phyloP scores from a whole-genome alignment of 1,284 basidiomycete genomes.

The Porogramme epimiltina region DNA sequence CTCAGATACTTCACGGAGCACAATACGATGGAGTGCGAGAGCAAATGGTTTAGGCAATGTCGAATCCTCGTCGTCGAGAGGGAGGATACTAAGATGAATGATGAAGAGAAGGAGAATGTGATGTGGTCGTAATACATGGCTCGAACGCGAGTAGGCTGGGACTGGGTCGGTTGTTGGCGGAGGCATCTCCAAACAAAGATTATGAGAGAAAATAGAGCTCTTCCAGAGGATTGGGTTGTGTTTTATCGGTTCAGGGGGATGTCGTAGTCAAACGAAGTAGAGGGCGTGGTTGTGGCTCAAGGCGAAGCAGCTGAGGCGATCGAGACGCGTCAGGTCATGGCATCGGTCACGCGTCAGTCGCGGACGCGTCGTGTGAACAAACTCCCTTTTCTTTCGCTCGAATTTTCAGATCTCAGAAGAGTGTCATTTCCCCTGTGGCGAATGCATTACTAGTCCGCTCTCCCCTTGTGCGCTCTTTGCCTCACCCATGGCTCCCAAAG shows the following conservation, averaged over 20 bases:
- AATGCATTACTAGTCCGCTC: neutral
- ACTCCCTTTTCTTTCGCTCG: slow-evolving; percentile 1
- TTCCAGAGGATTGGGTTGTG: too few species aligned
- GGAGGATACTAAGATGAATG: slow-evolving; percentile 60
- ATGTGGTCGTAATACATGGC: slow-evolving; percentile 70
- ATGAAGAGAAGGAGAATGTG: slow-evolving; percentile 69
- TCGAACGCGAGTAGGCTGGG: slow-evolving; percentile 31
- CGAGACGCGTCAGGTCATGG: slow-evolving; percentile 12
- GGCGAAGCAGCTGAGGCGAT: neutral
- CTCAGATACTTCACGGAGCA: slow-evolving; percentile 28
- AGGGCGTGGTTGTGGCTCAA: neutral
- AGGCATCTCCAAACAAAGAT: slow-evolving; percentile 27
- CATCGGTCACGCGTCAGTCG: slow-evolving; percentile 1
- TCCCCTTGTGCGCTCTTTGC: neutral
- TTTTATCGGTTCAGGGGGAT: too few species aligned
- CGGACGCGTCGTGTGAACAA: slow-evolving; percentile 18
- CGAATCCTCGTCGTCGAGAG: slow-evolving; percentile 47
- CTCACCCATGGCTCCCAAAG: slow-evolving; percentile 23
- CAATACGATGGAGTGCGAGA: slow-evolving; percentile 46
- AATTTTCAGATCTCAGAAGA: slow-evolving; percentile 16
- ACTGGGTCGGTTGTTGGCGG: slow-evolving; percentile 32
- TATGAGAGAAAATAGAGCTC: too few species aligned
- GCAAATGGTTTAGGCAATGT: slow-evolving; percentile 55
- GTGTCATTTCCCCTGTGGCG: neutral
- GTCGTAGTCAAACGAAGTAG: neutral